Conservation (phyloP, 176 grass and related monocot genomes). For the Cymbopogon citratus region DNA sequence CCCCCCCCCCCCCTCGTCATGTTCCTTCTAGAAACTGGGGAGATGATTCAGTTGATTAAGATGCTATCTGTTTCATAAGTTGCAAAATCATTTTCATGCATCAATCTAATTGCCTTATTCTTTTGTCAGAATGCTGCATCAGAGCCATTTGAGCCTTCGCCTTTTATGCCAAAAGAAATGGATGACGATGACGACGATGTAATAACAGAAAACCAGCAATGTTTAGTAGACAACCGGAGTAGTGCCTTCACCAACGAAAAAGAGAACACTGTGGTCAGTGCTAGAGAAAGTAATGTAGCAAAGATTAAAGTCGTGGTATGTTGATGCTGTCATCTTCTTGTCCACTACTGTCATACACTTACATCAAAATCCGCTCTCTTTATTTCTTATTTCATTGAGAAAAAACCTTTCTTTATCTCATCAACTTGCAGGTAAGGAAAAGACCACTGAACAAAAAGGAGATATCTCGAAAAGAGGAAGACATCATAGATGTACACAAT, state of each 20-base stretch:
- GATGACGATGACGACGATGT: slow-evolving; percentile 72
- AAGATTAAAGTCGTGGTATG: slow-evolving; percentile 99
- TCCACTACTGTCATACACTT: not conserved
- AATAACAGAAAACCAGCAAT: slow-evolving; percentile 51
- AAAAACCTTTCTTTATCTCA: not conserved
- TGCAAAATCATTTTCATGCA: slow-evolving; percentile 13
- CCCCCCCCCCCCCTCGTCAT: not conserved
- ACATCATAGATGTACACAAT: slow-evolving; percentile 54
- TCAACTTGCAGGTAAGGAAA: slow-evolving; percentile 53
- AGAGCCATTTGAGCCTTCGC: slow-evolving; percentile 95
- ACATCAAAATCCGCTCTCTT: not conserved
- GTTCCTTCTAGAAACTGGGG: slow-evolving; percentile 24
- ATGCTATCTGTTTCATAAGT: slow-evolving; percentile 15
- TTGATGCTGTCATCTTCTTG: not conserved
- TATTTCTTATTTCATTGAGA: slow-evolving; percentile 5
- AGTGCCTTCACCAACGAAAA: slow-evolving; percentile 56
- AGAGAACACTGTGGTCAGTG: slow-evolving; percentile 25
- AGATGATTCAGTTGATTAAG: slow-evolving; percentile 13
- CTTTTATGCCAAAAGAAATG: slow-evolving; percentile 74
- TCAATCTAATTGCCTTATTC: slow-evolving; percentile 26
- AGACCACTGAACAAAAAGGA: slow-evolving; percentile 69
- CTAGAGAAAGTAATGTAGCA: slow-evolving; percentile 87
- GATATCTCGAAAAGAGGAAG: slow-evolving; percentile 61
- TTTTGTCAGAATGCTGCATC: slow-evolving; percentile 67
- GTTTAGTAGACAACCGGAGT: slow-evolving; percentile 45